Percentiles rank a stretch among this genome's conserved stretches.
phyloP scores from a whole-genome alignment of 495 filamentous ascomycete genomes.

The Viridothelium virens region DNA sequence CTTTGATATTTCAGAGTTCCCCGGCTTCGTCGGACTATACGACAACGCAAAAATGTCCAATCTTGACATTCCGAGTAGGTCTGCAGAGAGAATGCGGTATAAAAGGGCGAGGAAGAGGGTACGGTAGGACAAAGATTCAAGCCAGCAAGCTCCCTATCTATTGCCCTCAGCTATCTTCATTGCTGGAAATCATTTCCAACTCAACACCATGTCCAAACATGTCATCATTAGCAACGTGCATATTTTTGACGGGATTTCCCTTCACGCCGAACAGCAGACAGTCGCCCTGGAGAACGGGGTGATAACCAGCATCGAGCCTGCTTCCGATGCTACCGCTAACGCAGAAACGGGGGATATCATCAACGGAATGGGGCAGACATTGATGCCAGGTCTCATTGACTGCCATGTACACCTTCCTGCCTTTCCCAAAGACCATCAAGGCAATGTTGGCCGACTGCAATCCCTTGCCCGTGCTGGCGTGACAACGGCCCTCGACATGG shows the following conservation, averaged over 20 bases:
- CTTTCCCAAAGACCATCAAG: not conserved
- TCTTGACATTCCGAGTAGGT: not conserved
- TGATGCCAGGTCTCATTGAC: slow-evolving; percentile 36
- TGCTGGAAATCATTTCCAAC: not conserved
- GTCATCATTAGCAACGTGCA: not conserved
- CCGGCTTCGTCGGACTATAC: not conserved
- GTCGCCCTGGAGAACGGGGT: not conserved
- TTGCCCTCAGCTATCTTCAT: not conserved
- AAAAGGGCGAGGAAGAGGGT: not conserved
- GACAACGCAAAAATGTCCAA: not conserved
- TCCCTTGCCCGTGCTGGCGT: not conserved
- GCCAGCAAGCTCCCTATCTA: not conserved
- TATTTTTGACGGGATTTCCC: not conserved
- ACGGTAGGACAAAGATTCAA: not conserved
- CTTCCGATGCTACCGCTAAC: not conserved
- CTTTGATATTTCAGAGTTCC: not conserved
- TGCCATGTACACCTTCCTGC: slow-evolving; percentile 27
- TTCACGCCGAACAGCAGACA: not conserved
- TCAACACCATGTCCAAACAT: not conserved
- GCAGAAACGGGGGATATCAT: not conserved
- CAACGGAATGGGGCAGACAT: slow-evolving; percentile 22
- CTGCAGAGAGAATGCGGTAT: not conserved
- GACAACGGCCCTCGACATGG: not conserved
- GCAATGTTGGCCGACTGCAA: not conserved
- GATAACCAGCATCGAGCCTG: not conserved